Percentiles rank a stretch among this genome's conserved stretches.
These are phyloP conservation scores for Nemania sp. DNA, from an alignment of 2,329 filamentous ascomycete species.

Conservation along the genomic window DNA sequence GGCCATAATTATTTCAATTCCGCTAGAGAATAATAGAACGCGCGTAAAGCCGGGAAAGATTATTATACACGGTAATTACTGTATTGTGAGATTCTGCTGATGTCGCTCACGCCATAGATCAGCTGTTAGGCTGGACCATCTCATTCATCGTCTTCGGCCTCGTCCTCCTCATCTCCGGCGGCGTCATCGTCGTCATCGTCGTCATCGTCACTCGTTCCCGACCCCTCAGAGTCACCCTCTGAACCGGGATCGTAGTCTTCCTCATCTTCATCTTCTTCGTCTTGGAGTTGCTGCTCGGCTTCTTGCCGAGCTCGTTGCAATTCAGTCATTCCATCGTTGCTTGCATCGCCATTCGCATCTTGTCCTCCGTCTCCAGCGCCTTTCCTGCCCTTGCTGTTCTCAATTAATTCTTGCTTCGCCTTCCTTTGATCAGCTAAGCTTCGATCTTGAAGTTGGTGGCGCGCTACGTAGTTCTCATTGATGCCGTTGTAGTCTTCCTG, in stretches of 20 bases:
- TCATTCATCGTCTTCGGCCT: conserved; percentile 37
- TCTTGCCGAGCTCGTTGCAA: conserved; percentile 55
- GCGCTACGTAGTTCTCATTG: conserved; percentile 63
- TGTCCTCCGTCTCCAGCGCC: conserved; percentile 45
- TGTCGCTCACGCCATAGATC: conserved; percentile 12
- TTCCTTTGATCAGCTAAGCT: conserved; percentile 71
- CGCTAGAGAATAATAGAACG: no score
- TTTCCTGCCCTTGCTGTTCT: conserved; percentile 57
- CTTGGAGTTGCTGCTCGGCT: conserved; percentile 56
- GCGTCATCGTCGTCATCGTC: conserved; percentile 57
- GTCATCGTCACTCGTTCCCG: conserved; percentile 53
- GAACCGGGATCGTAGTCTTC: conserved; percentile 68
- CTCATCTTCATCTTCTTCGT: conserved; percentile 66
- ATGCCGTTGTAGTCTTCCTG: conserved; percentile 69
- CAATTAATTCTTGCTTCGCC: conserved; percentile 63
- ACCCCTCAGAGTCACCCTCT: conserved; percentile 62
- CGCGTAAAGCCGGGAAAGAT: no score
- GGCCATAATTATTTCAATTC: no score
- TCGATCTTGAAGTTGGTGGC: conserved; percentile 64
- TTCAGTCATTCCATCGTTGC: conserved; percentile 53
- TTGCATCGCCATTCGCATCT: conserved; percentile 48
- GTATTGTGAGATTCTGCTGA: neutral
- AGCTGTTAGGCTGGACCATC: neutral
- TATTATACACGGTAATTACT: no score
- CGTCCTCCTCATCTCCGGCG: conserved; percentile 47